Percentiles rank a stretch among this genome's conserved stretches.
phyloP scores from a whole-genome alignment of 345 rosid species.

The Aurinia saxatilis region DNA sequence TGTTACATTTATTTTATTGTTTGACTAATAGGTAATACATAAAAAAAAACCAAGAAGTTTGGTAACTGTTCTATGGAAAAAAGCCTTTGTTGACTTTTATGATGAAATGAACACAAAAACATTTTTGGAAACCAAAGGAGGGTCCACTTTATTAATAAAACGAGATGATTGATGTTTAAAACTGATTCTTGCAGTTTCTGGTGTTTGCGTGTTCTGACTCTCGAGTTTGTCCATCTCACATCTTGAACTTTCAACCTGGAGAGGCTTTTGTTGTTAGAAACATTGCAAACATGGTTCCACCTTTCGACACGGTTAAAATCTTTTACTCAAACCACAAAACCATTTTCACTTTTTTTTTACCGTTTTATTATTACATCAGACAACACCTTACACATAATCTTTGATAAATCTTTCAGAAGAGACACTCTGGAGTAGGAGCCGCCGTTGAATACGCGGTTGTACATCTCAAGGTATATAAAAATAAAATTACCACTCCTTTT shows the following conservation, averaged over 20 bases:
- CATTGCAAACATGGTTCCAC: constrained; percentile 87
- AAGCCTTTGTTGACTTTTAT: no score
- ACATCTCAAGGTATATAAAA: constrained; percentile 91
- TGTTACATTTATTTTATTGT: neutral
- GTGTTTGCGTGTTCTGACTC: constrained; percentile 96
- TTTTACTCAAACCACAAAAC: neutral
- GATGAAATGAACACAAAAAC: no score
- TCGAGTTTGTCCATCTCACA: constrained; percentile 88
- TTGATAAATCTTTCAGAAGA: constrained; percentile 7
- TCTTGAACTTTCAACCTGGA: constrained; percentile 79
- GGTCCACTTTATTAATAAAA: neutral
- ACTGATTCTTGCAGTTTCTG: constrained; percentile 51
- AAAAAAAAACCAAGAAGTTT: neutral
- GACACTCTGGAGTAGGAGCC: constrained; percentile 49
- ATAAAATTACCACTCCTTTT: no score
- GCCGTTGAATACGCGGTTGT: constrained; percentile 92
- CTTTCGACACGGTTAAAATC: constrained; percentile 54
- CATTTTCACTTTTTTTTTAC: neutral
- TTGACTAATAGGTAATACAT: neutral
- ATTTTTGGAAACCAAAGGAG: constrained; percentile 7
- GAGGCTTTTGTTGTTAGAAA: constrained; percentile 91
- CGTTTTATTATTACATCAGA: neutral
- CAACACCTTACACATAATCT: neutral
- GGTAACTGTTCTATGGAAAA: no score
- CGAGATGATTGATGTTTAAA: neutral